phyloP scores from a whole-genome alignment of 2,329 filamentous ascomycete genomes.

The Aspergillus texensis region DNA sequence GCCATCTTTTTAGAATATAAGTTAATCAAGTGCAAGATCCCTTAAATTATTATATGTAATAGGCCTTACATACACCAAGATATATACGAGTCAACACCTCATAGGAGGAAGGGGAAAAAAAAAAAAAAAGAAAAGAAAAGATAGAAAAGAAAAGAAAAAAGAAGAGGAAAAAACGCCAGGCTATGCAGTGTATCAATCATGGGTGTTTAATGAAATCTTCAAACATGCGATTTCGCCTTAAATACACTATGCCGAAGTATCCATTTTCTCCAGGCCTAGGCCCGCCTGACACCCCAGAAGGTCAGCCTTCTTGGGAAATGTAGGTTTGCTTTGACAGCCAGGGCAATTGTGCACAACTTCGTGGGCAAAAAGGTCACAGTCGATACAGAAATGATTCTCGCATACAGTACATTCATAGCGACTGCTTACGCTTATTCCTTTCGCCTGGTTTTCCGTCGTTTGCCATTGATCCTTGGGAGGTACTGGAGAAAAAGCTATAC shows the following conservation, averaged over 20 bases:
- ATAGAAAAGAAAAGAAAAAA: background rate
- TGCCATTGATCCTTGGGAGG: slow-evolving; percentile 43
- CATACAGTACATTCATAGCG: slow-evolving; percentile 91
- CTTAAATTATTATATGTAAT: background rate
- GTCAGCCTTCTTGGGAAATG: slow-evolving; percentile 7
- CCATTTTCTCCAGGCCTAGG: slow-evolving; percentile 37
- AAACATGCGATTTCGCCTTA: background rate
- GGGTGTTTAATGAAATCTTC: background rate
- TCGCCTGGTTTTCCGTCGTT: slow-evolving; percentile 44
- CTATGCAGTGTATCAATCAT: background rate
- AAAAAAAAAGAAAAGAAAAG: background rate
- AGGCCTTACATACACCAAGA: background rate
- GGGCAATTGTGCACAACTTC: slow-evolving; percentile 96
- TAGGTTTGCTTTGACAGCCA: slow-evolving; percentile 67
- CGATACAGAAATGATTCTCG: slow-evolving; percentile 90
- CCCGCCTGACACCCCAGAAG: slow-evolving; percentile 13
- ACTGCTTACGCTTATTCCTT: slow-evolving; percentile 79
- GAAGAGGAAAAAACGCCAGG: background rate
- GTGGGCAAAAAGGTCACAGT: slow-evolving; percentile 94
- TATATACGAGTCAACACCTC: background rate
- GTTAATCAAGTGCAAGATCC: background rate
- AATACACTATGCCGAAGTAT: slow-evolving; percentile 26
- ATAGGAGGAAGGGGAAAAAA: background rate
- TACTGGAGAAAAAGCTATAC: slow-evolving; percentile 67
- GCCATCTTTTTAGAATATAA: background rate